phyloP scores from a whole-genome alignment of 1,284 basidiomycete species.

The Peniophora sp. region DNA sequence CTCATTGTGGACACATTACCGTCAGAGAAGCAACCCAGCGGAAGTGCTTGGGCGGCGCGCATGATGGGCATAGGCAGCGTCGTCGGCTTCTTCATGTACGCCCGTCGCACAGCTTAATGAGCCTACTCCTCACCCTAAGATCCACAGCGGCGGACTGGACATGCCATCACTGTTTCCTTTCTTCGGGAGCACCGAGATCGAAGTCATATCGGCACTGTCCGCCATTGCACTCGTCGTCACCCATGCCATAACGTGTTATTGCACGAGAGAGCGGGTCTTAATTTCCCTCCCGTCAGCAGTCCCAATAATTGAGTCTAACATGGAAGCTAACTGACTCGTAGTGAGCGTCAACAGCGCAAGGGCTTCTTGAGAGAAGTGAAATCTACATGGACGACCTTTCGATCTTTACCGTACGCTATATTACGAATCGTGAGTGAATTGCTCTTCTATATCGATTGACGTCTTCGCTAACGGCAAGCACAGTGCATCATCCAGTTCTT shows the following conservation, averaged over 20 bases:
- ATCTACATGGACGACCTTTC: conserved; percentile 64
- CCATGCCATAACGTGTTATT: conserved; percentile 52
- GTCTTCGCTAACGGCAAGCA: conserved; percentile 5
- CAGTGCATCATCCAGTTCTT: conserved; percentile 84
- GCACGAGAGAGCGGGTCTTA: conserved; percentile 76
- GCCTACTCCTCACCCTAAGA: background rate
- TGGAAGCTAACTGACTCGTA: background rate
- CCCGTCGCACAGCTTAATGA: conserved; percentile 8
- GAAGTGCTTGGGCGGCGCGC: conserved; percentile 92
- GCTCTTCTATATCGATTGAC: conserved; percentile 8
- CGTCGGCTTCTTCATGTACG: conserved; percentile 81
- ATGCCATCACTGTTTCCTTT: conserved; percentile 59
- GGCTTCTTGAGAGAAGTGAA: conserved; percentile 43
- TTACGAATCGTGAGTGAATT: conserved; percentile 63
- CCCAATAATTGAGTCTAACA: conserved; percentile 4
- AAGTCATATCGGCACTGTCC: conserved; percentile 62
- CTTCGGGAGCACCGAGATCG: conserved; percentile 70
- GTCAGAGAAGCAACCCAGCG: conserved; percentile 69
- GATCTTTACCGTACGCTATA: conserved; percentile 67
- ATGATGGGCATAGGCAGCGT: conserved; percentile 83
- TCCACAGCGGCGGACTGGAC: conserved; percentile 63
- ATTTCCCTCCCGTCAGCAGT: conserved; percentile 33
- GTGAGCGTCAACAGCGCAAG: conserved; percentile 21
- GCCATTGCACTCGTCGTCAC: conserved; percentile 42
- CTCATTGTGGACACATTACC: conserved; percentile 69